These are phyloP conservation scores for Raffaelea deltoideospora DNA, from an alignment of 2,329 filamentous ascomycete genomes.

Conservation along the genomic window DNA sequence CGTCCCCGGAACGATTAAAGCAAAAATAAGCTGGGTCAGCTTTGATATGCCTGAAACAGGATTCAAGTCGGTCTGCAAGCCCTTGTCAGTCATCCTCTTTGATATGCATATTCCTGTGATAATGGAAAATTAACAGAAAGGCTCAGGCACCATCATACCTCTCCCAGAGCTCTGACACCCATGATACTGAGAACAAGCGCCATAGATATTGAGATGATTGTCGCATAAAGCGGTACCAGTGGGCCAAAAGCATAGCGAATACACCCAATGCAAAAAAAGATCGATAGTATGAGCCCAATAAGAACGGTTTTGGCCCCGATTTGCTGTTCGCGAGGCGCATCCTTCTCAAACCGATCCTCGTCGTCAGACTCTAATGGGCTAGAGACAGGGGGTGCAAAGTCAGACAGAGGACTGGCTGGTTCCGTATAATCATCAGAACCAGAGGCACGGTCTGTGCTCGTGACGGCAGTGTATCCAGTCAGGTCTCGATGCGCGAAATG, in stretches of 20 bases:
- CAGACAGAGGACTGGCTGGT: constrained; percentile 8
- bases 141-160: constrained; percentile 20
- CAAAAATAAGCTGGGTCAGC: constrained; percentile 89
- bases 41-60: constrained; percentile 95
- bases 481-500: too few relatives aligned
- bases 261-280: constrained; percentile 64
- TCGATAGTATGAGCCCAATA: constrained; percentile 61
- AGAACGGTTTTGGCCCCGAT: constrained; percentile 57
- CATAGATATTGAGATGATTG: constrained; percentile 65
- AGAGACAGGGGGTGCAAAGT: constrained; percentile 3
- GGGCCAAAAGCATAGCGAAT: constrained; percentile 69
- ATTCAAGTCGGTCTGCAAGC: constrained; percentile 62
- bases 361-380: constrained; percentile 7
- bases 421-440: not conserved
- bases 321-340: constrained; percentile 72
- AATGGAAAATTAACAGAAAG: not conserved
- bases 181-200: constrained; percentile 66
- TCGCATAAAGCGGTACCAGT: constrained; percentile 65
- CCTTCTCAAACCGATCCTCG: constrained; percentile 34
- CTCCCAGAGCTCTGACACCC: constrained; percentile 52
- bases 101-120: too few relatives aligned
- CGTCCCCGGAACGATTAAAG: constrained; percentile 66
- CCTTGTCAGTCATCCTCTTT: not conserved
- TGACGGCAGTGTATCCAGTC: constrained; percentile 11
- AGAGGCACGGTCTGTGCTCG: not conserved